Conservation (phyloP, 352 stramenopile genomes). For the Phytopythium boreale region DNA sequence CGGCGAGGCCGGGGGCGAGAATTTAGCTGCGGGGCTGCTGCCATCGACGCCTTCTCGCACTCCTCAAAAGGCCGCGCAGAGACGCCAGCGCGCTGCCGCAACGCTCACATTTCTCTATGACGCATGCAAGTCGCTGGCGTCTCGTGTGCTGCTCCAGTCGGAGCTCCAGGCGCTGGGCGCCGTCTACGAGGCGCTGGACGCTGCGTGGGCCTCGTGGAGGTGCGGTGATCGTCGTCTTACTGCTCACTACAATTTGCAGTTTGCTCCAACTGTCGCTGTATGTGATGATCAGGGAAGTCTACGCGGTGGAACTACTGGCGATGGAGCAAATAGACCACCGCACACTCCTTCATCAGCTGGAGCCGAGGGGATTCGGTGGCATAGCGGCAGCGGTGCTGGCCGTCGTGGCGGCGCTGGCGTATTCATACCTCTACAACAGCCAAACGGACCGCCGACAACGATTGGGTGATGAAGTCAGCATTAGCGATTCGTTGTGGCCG, state of each 20-base stretch:
- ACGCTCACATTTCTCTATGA: neutral
- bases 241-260: neutral
- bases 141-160: neutral
- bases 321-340: neutral
- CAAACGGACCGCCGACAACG: neutral
- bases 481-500: neutral
- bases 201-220: conserved; percentile 1
- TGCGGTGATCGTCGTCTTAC: neutral
- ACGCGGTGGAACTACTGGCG: neutral
- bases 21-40: neutral
- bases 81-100: neutral
- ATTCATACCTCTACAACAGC: neutral
- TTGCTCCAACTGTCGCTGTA: too few relatives aligned
- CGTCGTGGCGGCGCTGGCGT: neutral
- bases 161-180: neutral
- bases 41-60: neutral
- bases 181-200: conserved; percentile 3
- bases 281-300: neutral
- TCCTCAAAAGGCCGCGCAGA: neutral
- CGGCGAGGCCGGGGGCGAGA: neutral
- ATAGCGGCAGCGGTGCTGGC: neutral
- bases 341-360: neutral
- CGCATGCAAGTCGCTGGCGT: neutral
- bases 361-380: neutral
- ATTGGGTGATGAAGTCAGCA: neutral